Conservation (phyloP, 495 filamentous ascomycete species). For the Talaromyces borbonicus region DNA sequence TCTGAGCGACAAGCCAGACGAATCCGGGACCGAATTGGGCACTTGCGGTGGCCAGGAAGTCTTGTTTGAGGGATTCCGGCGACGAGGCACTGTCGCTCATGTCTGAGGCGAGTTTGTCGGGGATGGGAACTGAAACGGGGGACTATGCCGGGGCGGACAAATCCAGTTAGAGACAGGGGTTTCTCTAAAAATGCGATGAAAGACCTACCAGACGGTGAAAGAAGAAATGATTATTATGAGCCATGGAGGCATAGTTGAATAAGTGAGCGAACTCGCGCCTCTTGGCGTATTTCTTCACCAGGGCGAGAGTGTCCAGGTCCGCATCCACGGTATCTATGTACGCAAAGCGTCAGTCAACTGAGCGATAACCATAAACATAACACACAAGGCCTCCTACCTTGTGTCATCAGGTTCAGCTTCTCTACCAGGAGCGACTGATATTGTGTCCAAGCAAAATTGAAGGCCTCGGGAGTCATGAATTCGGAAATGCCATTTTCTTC, state of each 20-base stretch:
- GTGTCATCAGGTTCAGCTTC: slow-evolving; percentile 62
- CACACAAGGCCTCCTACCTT: too few species aligned
- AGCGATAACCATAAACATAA: too few species aligned
- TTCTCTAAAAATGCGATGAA: not conserved
- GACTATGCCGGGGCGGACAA: slow-evolving; percentile 25
- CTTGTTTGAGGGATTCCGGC: slow-evolving; percentile 64
- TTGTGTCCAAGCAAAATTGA: slow-evolving; percentile 68
- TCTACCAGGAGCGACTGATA: slow-evolving; percentile 67
- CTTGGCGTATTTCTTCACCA: slow-evolving; percentile 68
- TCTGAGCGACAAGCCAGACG: slow-evolving; percentile 66
- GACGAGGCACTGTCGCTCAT: slow-evolving; percentile 65
- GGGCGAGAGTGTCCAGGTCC: slow-evolving; percentile 46
- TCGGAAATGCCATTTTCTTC: slow-evolving; percentile 52
- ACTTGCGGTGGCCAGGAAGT: slow-evolving; percentile 71
- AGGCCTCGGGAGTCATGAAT: slow-evolving; percentile 55
- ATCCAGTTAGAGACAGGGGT: not conserved
- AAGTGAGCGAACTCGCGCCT: slow-evolving; percentile 62
- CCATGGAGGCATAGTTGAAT: slow-evolving; percentile 96
- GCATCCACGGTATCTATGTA: slow-evolving; percentile 45
- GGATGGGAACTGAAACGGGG: slow-evolving; percentile 40
- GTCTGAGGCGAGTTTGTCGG: slow-evolving; percentile 32
- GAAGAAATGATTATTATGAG: slow-evolving; percentile 95
- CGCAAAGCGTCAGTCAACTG: not conserved
- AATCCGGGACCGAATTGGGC: slow-evolving; percentile 96
- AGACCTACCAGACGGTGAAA: slow-evolving; percentile 55